Evolutionary conservation across 2,329 filamentous ascomycete genomes (phyloP).

Genomic region (Paramyrothecium roridum): DNA sequence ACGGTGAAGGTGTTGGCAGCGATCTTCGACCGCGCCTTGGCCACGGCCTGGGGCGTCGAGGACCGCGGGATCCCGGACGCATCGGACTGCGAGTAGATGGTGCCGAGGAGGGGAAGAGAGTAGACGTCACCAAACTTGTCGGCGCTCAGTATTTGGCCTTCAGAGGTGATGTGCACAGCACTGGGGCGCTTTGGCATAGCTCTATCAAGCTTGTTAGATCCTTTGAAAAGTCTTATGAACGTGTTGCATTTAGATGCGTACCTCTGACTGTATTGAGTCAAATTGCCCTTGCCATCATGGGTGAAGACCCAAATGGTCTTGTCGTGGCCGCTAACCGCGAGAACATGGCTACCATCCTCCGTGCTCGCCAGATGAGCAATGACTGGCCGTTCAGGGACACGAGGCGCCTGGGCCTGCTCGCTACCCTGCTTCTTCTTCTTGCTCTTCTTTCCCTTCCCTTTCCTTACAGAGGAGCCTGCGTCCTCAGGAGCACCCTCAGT

Average conservation of each 20-base stretch:
- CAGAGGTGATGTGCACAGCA: slow-evolving; percentile 66
- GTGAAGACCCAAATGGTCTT: slow-evolving; percentile 85
- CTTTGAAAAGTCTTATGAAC: no score
- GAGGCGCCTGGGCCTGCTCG: slow-evolving; percentile 15
- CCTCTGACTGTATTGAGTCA: slow-evolving; percentile 72
- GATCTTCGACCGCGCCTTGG: slow-evolving; percentile 36
- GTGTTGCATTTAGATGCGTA: slow-evolving; percentile 22
- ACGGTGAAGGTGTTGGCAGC: slow-evolving; percentile 59
- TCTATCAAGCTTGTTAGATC: slow-evolving; percentile 42
- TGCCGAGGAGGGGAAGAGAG: slow-evolving; percentile 63
- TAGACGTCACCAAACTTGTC: slow-evolving; percentile 99
- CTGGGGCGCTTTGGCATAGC: slow-evolving; percentile 87
- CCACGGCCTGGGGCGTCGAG: slow-evolving; percentile 10
- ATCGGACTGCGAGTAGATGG: slow-evolving; percentile 8
- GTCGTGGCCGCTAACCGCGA: slow-evolving; percentile 85
- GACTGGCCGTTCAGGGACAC: slow-evolving; percentile 53
- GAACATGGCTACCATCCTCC: slow-evolving; percentile 61
- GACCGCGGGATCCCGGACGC: slow-evolving; percentile 7
- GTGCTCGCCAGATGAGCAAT: slow-evolving; percentile 68
- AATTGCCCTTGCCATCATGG: slow-evolving; percentile 55
- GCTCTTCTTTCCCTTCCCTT: slow-evolving; percentile 21
- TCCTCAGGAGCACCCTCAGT: slow-evolving; percentile 7
- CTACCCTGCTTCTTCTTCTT: slow-evolving; percentile 25
- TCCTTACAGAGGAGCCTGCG: slow-evolving; percentile 10
- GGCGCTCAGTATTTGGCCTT: slow-evolving; percentile 73